Base-by-base conservation (phyloP, 345 rosid species). In the Sapria himalayana region DNA sequence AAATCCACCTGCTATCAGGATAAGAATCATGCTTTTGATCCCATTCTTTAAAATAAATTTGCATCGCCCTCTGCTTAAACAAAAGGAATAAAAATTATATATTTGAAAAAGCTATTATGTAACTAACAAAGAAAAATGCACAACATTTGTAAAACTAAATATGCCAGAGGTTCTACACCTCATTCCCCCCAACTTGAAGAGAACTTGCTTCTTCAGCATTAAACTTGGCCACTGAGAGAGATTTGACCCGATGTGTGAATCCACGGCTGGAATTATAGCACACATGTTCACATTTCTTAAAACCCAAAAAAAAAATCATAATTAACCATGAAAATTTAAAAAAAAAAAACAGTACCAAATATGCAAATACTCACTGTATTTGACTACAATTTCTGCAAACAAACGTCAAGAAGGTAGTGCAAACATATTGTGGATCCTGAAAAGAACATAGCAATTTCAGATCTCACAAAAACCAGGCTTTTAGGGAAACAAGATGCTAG, bases 361-460 rank as follows among this genome's bases (percentile, higher is more conserved):
- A 12, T 14, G 14, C 31, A 19, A 43, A 43, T 9, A 63, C 91
- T 63, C 33, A 82, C 94, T 89, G 98, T 32, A 76, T 60, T 51
- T 91, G 93, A 13, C 93, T 72, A 52, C 94, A 82, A 41, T 60
- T 79, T 25, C 67, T 74, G 72, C 98, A 89, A 40, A 82, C 67
- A 62, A 89, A 89, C 37, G 94, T 74, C 46, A 53, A 67, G 65
- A 89, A 89, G 15, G 82, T 82, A 45, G 91, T 70, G 64, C 98
- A 89, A 22, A 79, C 93, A 52, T 82, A 89, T 51, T 89, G 98
- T 1, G 98, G 93, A 42, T 94, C 98, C 98, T 89, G 74, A 48
- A 39, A 31, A 25, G 17, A 46, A 44, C 2, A 1, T 41, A 54
- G 16, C 43, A 5, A 21, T 15, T 39, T 53, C 18, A 48, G 21